Base-by-base conservation (phyloP, 768 basidiomycete genomes). In the Boletus reticuloceps region DNA sequence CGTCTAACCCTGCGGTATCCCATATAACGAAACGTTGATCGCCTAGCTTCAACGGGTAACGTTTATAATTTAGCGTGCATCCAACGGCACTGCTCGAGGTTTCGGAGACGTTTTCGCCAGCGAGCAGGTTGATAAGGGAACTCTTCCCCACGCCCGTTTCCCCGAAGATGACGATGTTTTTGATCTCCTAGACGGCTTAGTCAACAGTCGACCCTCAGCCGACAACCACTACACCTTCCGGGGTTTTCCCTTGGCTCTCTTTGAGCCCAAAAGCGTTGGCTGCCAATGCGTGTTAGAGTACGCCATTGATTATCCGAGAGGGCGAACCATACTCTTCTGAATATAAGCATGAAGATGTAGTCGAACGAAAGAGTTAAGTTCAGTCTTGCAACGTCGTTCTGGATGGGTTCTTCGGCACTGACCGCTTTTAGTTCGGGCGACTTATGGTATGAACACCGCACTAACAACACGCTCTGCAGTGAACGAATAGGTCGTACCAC, bases 1-100 rank as follows among this genome's bases (percentile, higher is more conserved):
- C 66, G 25, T 64, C 58, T 19, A 74, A 54, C 20, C 67, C 65
- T 29, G 67, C 55, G 12, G 65, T 66, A 20, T 66, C 65, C 65
- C 65, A 69, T 27, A 66, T 31, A 16, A 58, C 58, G 48, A 50
- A 64, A 34, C 39, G 47, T 37, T 58, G 62, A 6, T 31, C 45
- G 13, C 17, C 47, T 19, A 64, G 36, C 19, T 34, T 52, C 45
- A 69, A n/a, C 22, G 14, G 11, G 50, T 61, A 42, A 17, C 47
- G 40, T 11, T 48, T 34, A 40, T 49, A 55, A 16, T 25, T 43
- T 4, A 60, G 42, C 11, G 65, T 66, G 47, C 67, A 64, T 29
- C 64, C 67, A 19, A 50, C 53, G 11, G 61, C 59, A 20, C 56
- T 61, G 52, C 59, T 69, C 4, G 65, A 67, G 5, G 58, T 66